phyloP scores from a whole-genome alignment of 768 basidiomycete genomes.

The Amanita muscaria region DNA sequence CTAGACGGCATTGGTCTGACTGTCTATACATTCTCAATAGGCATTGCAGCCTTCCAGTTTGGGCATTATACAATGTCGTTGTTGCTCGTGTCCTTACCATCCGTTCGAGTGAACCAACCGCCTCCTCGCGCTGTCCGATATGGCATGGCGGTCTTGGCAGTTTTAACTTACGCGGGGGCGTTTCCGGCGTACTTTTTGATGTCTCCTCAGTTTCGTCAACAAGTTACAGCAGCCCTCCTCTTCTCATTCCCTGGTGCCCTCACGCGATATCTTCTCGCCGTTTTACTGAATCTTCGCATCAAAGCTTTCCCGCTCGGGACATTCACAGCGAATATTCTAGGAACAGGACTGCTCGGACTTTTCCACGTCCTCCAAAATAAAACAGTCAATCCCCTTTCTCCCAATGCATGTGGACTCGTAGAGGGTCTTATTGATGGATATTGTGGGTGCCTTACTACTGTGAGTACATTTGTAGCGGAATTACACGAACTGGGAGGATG shows the following conservation, averaged over 20 bases:
- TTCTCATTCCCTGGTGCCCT: slow-evolving; percentile 88
- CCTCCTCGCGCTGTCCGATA: slow-evolving; percentile 37
- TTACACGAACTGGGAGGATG: slow-evolving; percentile 44
- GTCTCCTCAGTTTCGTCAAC: slow-evolving; percentile 57
- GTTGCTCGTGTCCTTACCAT: slow-evolving; percentile 32
- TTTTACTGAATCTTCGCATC: slow-evolving; percentile 56
- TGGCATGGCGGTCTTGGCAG: slow-evolving; percentile 41
- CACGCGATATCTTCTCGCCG: slow-evolving; percentile 71
- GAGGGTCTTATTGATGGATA: slow-evolving; percentile 87
- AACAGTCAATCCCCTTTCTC: slow-evolving; percentile 29
- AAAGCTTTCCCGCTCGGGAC: slow-evolving; percentile 71
- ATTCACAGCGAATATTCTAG: slow-evolving; percentile 62
- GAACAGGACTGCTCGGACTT: slow-evolving; percentile 74
- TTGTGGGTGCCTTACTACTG: slow-evolving; percentile 90
- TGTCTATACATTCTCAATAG: slow-evolving; percentile 67
- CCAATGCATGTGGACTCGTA: slow-evolving; percentile 57
- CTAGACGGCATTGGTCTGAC: slow-evolving; percentile 81
- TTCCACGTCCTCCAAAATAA: slow-evolving; percentile 65
- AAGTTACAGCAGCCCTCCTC: slow-evolving; percentile 79
- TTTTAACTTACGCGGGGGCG: slow-evolving; percentile 65
- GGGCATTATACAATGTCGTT: slow-evolving; percentile 55
- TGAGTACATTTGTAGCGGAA: slow-evolving; percentile 90
- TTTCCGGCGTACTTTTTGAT: slow-evolving; percentile 75
- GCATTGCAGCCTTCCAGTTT: slow-evolving; percentile 68
- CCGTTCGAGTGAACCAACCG: slow-evolving; percentile 18